Evolutionary conservation across 495 filamentous ascomycete genomes (phyloP).

Genomic region (Annulohypoxylon maeteangense): DNA sequence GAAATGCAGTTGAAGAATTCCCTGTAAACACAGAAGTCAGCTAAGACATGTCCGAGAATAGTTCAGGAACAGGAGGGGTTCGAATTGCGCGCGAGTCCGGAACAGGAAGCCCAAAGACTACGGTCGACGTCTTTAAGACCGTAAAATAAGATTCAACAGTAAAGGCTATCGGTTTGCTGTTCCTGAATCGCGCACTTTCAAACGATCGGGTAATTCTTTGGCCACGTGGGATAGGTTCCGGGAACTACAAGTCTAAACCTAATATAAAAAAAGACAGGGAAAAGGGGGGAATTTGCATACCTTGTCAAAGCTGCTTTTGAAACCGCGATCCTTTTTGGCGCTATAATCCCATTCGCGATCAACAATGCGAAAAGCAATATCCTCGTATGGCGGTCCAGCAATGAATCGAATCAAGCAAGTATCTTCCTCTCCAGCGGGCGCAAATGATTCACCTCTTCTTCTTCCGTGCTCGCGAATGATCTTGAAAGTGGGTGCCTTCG

Average conservation of each 20-base stretch:
- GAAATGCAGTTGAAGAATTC: conserved; percentile 96
- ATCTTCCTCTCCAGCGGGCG: conserved; percentile 96
- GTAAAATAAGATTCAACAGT: conserved; percentile 10
- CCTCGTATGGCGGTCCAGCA: conserved; percentile 95
- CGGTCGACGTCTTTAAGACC: conserved; percentile 35
- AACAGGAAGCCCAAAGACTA: conserved; percentile 30
- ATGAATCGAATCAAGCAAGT: conserved; percentile 97
- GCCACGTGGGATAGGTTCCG: conserved; percentile 15
- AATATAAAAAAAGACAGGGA: conserved; percentile 2
- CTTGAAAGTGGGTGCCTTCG: conserved; percentile 91
- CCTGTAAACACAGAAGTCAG: conserved; percentile 61
- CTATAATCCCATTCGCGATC: conserved; percentile 99
- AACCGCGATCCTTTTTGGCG: conserved; percentile 93
- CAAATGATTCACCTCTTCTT: conserved; percentile 89
- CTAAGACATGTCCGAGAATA: conserved; percentile 16
- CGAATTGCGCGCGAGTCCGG: conserved; percentile 18
- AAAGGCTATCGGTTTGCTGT: conserved; percentile 22
- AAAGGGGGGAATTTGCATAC: conserved; percentile 62
- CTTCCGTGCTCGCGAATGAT: conserved; percentile 93
- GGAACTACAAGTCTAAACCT: conserved; percentile 6
- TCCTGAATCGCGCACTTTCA: background rate
- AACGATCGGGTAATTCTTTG: background rate
- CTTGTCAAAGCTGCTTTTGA: conserved; percentile 98
- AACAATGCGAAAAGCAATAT: conserved; percentile 96
- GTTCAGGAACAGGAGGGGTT: conserved; percentile 22